phyloP scores from a whole-genome alignment of 1,139 yeast genomes.

The Yamadazyma buinensis region DNA sequence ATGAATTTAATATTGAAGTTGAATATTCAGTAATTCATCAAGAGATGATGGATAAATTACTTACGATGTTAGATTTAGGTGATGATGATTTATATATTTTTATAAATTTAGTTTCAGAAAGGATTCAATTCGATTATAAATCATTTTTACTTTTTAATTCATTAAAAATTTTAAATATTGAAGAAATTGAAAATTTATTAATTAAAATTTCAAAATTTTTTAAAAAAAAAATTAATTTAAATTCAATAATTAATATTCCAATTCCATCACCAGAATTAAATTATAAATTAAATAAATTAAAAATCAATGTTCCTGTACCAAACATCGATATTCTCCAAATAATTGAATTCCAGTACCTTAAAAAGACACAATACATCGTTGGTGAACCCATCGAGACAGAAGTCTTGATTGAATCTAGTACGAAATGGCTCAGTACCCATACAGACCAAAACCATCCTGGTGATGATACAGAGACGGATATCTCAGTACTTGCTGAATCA shows the following conservation, averaged over 20 bases:
- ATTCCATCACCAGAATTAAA: too few species aligned
- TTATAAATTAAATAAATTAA: not conserved
- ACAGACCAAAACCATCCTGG: constrained; percentile 1
- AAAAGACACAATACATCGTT: constrained; percentile 44
- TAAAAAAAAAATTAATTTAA: constrained; percentile 1
- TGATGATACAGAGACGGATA: constrained; percentile 5
- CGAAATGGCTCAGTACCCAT: constrained; percentile 36
- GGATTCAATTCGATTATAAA: constrained; percentile 10
- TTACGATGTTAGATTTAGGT: not conserved
- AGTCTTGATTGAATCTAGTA: constrained; percentile 42
- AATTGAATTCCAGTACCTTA: constrained; percentile 41
- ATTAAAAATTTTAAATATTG: constrained; percentile 6
- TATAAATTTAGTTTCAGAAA: constrained; percentile 4
- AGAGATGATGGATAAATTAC: constrained; percentile 29
- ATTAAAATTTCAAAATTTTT: constrained; percentile 3
- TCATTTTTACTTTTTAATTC: constrained; percentile 5
- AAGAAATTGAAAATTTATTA: constrained; percentile 2
- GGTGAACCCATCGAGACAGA: constrained; percentile 58
- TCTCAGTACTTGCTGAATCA: constrained; percentile 24
- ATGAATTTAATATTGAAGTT: constrained; percentile 40
- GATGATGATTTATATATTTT: constrained; percentile 4
- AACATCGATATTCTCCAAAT: constrained; percentile 47
- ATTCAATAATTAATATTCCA: not conserved
- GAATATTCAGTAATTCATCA: constrained; percentile 41
- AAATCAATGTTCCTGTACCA: constrained; percentile 53